Percentiles rank a stretch among this genome's conserved stretches.
Conservation (phyloP, 257 asterid genomes). For the Euphrasia confusa region DNA sequence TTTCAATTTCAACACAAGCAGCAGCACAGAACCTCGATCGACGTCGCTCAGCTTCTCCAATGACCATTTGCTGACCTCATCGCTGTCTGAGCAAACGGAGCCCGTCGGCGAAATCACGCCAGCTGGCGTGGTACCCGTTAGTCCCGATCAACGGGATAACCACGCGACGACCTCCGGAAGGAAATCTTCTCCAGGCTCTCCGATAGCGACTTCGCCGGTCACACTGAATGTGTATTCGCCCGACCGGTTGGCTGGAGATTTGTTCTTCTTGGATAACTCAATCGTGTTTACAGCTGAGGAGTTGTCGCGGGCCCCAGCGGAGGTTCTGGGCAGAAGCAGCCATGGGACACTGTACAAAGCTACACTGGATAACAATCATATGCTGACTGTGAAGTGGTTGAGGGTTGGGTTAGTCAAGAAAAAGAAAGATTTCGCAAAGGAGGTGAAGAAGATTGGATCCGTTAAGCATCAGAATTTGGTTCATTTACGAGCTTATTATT, state of each 20-base stretch:
- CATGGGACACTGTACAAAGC: conserved; percentile 93
- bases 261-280: conserved; percentile 69
- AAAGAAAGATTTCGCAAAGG: conserved; percentile 87
- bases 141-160: conserved; percentile 34
- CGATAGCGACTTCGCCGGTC: conserved; percentile 63
- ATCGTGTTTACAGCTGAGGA: conserved; percentile 76
- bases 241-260: conserved; percentile 83
- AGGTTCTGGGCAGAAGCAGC: conserved; percentile 93
- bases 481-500: conserved; percentile 74
- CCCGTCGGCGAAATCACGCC: conserved; percentile 65
- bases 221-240: conserved; percentile 74
- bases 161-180: conserved; percentile 57
- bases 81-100: conserved; percentile 53
- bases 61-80: conserved; percentile 69
- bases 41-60: conserved; percentile 73
- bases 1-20: conserved; percentile 49
- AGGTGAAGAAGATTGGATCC: conserved; percentile 77
- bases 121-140: conserved; percentile 29
- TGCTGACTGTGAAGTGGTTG: conserved; percentile 92
- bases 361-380: conserved; percentile 66
- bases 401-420: conserved; percentile 83
- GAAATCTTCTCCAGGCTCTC: conserved; percentile 77
- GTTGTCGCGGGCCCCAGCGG: conserved; percentile 93
- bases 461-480: conserved; percentile 56
- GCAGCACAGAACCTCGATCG: conserved; percentile 52